phyloP scores from a whole-genome alignment of 768 basidiomycete genomes.

The Boletus rubropictus region DNA sequence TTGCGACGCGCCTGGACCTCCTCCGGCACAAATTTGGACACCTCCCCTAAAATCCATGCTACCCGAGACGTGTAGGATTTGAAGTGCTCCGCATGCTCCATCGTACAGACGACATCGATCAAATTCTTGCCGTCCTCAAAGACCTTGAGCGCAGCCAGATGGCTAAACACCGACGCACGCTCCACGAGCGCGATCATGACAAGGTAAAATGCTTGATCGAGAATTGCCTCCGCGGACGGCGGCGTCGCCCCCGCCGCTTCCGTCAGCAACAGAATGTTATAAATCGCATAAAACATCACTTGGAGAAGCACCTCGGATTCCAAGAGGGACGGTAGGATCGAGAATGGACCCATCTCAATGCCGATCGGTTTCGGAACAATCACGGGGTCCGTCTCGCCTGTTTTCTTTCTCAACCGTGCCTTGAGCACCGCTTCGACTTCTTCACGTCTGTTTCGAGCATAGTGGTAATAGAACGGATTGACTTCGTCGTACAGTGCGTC shows the following conservation, averaged over 20 bases:
- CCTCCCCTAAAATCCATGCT: conserved; percentile 65
- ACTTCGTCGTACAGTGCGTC: conserved; percentile 80
- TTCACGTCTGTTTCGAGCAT: conserved; percentile 88
- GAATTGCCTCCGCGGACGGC: conserved; percentile 79
- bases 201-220: conserved; percentile 85
- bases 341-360: conserved; percentile 66
- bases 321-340: conserved; percentile 55
- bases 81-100: conserved; percentile 76
- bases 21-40: conserved; percentile 50
- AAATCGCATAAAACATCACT: conserved; percentile 76
- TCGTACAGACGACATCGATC: conserved; percentile 63
- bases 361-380: conserved; percentile 68
- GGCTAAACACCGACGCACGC: conserved; percentile 55
- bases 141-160: conserved; percentile 44
- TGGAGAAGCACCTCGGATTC: conserved; percentile 69
- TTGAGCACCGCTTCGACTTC: conserved; percentile 78
- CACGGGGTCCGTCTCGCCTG: conserved; percentile 58
- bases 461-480: conserved; percentile 95
- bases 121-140: conserved; percentile 61
- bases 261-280: conserved; percentile 66
- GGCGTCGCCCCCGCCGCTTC: conserved; percentile 55
- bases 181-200: conserved; percentile 82
- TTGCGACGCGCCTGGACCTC: conserved; percentile 50
- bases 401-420: conserved; percentile 59
- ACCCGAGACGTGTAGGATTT: conserved; percentile 66